Evolutionary conservation across 768 basidiomycete species (phyloP).

Genomic region (Austroboletus eburneus): DNA sequence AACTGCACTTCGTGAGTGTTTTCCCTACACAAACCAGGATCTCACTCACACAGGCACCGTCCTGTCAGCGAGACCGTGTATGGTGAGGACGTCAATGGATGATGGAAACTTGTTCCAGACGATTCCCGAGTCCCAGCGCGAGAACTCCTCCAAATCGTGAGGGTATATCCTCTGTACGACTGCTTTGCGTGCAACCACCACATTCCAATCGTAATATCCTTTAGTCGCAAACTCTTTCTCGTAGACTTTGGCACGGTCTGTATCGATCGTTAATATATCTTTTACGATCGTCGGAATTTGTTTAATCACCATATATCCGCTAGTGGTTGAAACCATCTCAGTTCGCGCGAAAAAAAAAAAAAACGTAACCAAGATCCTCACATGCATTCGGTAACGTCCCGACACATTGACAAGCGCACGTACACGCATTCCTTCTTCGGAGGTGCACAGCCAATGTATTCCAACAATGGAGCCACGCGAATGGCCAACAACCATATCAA

Average conservation of each 20-base stretch:
- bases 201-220: constrained; percentile 61
- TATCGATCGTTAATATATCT: constrained; percentile 4
- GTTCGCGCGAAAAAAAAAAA: not conserved
- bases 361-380: constrained; percentile 43
- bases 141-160: constrained; percentile 58
- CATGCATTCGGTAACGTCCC: constrained; percentile 76
- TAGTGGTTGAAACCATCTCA: constrained; percentile 7
- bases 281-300: not conserved
- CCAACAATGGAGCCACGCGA: constrained; percentile 71
- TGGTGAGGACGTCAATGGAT: constrained; percentile 60
- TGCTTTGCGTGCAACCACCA: constrained; percentile 61
- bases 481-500: constrained; percentile 72
- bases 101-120: constrained; percentile 68
- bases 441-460: constrained; percentile 65
- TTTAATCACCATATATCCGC: constrained; percentile 27
- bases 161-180: constrained; percentile 50
- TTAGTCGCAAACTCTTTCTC: constrained; percentile 47
- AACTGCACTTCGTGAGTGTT: constrained; percentile 36
- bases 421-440: constrained; percentile 52
- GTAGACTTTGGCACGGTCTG: constrained; percentile 35
- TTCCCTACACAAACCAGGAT: not conserved
- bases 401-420: constrained; percentile 69
- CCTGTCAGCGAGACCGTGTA: constrained; percentile 71
- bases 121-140: constrained; percentile 59
- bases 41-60: constrained; percentile 64